A percentile compares a stretch with the other conserved stretches of the same genome.
Evolutionary conservation across 306 rosid genomes (phyloP).

Genomic region (Clitoria ternatea): DNA sequence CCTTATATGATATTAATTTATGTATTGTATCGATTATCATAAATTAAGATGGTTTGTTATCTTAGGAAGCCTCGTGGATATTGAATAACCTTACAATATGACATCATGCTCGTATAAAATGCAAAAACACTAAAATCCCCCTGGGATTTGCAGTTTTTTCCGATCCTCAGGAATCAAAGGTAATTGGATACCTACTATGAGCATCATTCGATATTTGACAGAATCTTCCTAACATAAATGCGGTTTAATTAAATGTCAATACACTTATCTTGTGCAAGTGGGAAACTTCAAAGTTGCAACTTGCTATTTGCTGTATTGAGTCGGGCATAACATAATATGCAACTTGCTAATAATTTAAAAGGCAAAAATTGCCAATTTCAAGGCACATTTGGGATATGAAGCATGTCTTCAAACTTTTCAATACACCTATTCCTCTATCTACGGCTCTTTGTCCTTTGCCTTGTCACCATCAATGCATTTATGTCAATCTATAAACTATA

Average conservation of each 20-base stretch:
- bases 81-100: too few relatives aligned
- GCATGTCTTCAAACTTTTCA: not conserved
- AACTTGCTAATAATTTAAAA: constrained; percentile 22
- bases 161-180: not conserved
- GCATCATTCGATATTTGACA: constrained; percentile 24
- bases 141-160: not conserved
- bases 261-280: constrained; percentile 1
- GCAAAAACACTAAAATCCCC: not conserved
- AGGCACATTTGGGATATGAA: not conserved
- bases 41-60: too few relatives aligned
- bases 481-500: not conserved
- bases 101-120: too few relatives aligned
- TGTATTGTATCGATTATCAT: too few relatives aligned
- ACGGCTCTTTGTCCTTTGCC: not conserved
- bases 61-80: too few relatives aligned
- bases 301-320: constrained; percentile 13
- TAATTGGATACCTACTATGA: not conserved
- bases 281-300: constrained; percentile 20
- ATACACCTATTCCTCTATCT: constrained; percentile 1
- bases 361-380: not conserved
- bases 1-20: too few relatives aligned
- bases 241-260: constrained; percentile 30
- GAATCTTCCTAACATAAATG: constrained; percentile 2
- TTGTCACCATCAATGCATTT: constrained; percentile 20
- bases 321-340: not conserved